Percentiles rank a stretch among this genome's conserved stretches.
Evolutionary conservation across 1,139 yeast genomes (phyloP).

Genomic region (Kodamaea anthophila): DNA sequence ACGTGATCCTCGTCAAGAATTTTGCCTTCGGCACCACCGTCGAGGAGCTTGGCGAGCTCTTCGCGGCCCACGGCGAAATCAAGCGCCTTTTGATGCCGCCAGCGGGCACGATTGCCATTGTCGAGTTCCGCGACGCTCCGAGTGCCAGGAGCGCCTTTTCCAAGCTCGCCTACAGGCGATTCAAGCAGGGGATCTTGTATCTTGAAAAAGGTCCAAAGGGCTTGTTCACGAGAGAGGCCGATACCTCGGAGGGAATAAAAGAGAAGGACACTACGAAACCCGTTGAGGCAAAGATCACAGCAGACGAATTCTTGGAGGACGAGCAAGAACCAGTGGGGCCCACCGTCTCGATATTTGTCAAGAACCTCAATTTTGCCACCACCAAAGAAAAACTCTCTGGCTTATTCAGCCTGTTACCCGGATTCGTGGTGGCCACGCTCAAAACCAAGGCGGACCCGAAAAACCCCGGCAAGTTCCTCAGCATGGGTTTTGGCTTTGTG

Average conservation of each 20-base stretch:
- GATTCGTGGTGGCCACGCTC: constrained; percentile 77
- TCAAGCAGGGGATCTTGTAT: constrained; percentile 80
- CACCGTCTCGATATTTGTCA: constrained; percentile 81
- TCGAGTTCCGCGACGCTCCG: constrained; percentile 82
- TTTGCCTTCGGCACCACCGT: constrained; percentile 81
- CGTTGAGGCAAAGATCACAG: constrained; percentile 37
- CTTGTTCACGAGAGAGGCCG: constrained; percentile 48
- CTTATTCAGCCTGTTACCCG: constrained; percentile 64
- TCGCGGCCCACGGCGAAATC: constrained; percentile 72
- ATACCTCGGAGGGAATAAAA: constrained; percentile 10
- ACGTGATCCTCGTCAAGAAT: constrained; percentile 76
- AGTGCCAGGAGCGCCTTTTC: constrained; percentile 87
- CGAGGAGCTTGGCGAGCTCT: constrained; percentile 76
- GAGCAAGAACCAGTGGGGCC: constrained; percentile 52
- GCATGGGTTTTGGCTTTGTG: constrained; percentile 98
- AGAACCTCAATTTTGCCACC: constrained; percentile 86
- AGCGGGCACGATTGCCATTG: constrained; percentile 91
- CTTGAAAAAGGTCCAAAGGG: constrained; percentile 91
- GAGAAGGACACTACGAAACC: constrained; percentile 39
- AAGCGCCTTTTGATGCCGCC: constrained; percentile 89
- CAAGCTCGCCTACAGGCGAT: constrained; percentile 78
- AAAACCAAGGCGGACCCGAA: constrained; percentile 88
- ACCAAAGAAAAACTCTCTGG: constrained; percentile 51
- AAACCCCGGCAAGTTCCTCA: constrained; percentile 53
- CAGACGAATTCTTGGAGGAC: constrained; percentile 13